A percentile compares a stretch with the other conserved stretches of the same genome.
Evolutionary conservation across 2,329 filamentous ascomycete species (phyloP).

Genomic region (Juglanconis juglandina): DNA sequence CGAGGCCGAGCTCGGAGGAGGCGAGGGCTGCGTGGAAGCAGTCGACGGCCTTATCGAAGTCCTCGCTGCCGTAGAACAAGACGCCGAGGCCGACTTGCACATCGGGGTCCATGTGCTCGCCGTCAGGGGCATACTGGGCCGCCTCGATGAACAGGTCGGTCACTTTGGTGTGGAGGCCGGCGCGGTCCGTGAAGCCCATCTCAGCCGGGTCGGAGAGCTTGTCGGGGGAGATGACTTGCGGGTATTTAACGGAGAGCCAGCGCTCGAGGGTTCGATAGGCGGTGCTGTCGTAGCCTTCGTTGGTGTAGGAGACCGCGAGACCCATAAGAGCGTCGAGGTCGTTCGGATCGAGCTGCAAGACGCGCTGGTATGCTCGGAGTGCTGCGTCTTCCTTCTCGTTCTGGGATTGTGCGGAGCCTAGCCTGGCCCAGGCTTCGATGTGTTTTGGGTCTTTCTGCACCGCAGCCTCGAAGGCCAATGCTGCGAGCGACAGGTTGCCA

Average conservation of each 20-base stretch:
- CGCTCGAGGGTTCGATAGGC: conserved; percentile 94
- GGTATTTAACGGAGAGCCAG: conserved; percentile 95
- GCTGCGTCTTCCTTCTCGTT: conserved; percentile 98
- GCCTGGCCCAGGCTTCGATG: conserved; percentile 87
- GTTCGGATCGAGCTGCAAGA: conserved; percentile 79
- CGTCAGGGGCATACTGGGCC: conserved; percentile 85
- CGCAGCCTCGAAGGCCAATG: conserved; percentile 91
- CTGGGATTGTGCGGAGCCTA: conserved; percentile 90
- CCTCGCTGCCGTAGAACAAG: conserved; percentile 94
- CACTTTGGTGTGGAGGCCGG: conserved; percentile 83
- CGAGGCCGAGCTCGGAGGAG: conserved; percentile 76
- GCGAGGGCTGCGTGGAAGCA: conserved; percentile 93
- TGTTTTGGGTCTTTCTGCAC: conserved; percentile 86
- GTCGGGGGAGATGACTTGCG: conserved; percentile 69
- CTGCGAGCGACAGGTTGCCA: conserved; percentile 89
- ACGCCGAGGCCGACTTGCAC: conserved; percentile 97
- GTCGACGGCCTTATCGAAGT: conserved; percentile 97
- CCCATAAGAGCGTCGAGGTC: conserved; percentile 93
- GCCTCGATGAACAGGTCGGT: conserved; percentile 88
- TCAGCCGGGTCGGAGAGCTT: conserved; percentile 74
- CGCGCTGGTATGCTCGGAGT: conserved; percentile 88
- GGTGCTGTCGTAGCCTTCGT: conserved; percentile 96
- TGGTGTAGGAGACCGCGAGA: conserved; percentile 93
- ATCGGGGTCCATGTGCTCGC: conserved; percentile 95
- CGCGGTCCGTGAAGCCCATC: conserved; percentile 89